Conservation (phyloP, 1,284 basidiomycete genomes). For the Austroboletus novae-zelandiae region DNA sequence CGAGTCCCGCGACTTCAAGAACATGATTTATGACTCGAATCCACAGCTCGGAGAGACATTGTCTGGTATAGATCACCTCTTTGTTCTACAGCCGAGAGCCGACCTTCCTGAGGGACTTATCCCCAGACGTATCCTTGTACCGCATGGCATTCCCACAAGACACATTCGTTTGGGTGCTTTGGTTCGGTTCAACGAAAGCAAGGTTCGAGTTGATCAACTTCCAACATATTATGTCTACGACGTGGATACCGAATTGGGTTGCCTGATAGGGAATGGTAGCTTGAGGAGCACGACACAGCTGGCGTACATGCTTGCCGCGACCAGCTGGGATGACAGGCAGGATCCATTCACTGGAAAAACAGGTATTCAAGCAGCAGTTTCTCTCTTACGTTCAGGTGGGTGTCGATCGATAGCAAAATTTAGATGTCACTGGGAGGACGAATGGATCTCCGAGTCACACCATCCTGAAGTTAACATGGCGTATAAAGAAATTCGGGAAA, state of each 20-base stretch:
- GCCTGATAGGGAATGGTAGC: no score
- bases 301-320: no score
- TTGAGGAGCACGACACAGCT: no score
- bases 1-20: conserved; percentile 19
- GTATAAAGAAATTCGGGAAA: neutral
- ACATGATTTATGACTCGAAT: conserved; percentile 16
- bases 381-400: neutral
- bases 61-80: no score
- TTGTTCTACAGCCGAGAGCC: neutral
- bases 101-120: neutral
- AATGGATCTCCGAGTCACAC: neutral
- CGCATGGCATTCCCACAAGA: conserved; percentile 23
- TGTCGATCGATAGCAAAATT: neutral
- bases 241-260: no score
- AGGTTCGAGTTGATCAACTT: neutral
- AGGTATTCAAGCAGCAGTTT: neutral
- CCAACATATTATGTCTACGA: no score
- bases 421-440: no score
- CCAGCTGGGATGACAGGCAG: neutral
- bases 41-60: conserved; percentile 4
- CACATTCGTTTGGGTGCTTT: no score
- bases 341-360: neutral
- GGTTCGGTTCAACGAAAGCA: neutral
- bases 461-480: neutral
- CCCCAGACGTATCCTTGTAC: conserved; percentile 35